phyloP scores from a whole-genome alignment of 768 basidiomycete species.

The Fibroporia radiculosa region DNA sequence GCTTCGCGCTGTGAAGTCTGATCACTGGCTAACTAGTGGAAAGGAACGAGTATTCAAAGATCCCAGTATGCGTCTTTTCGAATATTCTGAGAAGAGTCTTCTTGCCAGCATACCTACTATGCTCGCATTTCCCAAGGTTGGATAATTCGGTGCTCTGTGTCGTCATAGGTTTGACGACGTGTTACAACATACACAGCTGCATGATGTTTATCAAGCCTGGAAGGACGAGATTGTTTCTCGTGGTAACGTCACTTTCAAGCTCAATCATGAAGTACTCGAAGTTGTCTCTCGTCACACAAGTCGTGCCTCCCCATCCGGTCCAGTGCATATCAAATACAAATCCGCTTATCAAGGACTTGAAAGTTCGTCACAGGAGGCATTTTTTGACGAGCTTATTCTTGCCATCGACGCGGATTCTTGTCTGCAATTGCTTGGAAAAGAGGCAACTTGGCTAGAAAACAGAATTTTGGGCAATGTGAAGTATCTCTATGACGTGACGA shows the following conservation, averaged over 20 bases:
- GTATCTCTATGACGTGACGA: constrained; percentile 40
- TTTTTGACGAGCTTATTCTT: constrained; percentile 38
- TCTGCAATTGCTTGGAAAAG: constrained; percentile 32
- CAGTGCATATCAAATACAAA: constrained; percentile 19
- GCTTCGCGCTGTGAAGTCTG: neutral
- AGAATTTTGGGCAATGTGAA: constrained; percentile 36
- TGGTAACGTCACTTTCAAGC: constrained; percentile 21
- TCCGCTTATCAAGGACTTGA: constrained; percentile 6
- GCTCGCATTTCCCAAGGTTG: constrained; percentile 29
- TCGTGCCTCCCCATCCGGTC: constrained; percentile 1
- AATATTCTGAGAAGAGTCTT: constrained; percentile 25
- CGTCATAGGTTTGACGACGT: too few species aligned
- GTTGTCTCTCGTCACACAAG: constrained; percentile 16
- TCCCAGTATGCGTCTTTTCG: constrained; percentile 28
- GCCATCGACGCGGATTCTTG: constrained; percentile 37
- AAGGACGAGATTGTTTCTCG: constrained; percentile 15
- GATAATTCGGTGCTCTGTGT: neutral
- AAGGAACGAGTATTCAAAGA: constrained; percentile 29
- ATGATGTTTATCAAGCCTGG: constrained; percentile 26
- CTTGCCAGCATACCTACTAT: constrained; percentile 28
- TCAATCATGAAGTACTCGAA: constrained; percentile 19
- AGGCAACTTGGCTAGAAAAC: constrained; percentile 31
- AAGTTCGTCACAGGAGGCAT: constrained; percentile 16
- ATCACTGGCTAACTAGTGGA: neutral
- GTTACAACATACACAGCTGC: constrained; percentile 11